These are phyloP conservation scores for Ophiosphaerella korrae DNA, from an alignment of 2,329 filamentous ascomycete species.

Conservation along the genomic window DNA sequence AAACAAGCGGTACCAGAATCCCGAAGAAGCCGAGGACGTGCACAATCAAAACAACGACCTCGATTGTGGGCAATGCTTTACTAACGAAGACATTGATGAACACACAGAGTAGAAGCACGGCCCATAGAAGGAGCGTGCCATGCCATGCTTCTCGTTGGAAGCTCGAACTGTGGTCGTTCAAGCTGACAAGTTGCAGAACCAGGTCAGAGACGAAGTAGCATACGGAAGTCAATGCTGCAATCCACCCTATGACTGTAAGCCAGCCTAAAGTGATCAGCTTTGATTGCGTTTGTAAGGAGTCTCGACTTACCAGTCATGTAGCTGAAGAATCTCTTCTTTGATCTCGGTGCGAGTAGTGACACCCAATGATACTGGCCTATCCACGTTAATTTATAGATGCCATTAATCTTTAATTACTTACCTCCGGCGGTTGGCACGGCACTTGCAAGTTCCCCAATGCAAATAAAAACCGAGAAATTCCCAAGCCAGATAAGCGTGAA, in stretches of 20 bases:
- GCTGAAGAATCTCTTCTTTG: constrained; percentile 51
- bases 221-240: constrained; percentile 45
- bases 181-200: constrained; percentile 37
- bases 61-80: constrained; percentile 54
- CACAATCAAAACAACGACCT: constrained; percentile 55
- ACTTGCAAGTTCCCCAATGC: constrained; percentile 46
- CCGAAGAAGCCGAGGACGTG: constrained; percentile 61
- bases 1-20: constrained; percentile 52
- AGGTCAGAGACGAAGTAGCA: constrained; percentile 44
- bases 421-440: constrained; percentile 46
- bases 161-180: constrained; percentile 47
- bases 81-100: constrained; percentile 56
- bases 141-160: constrained; percentile 55
- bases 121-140: constrained; percentile 56
- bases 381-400: no score
- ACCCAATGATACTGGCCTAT: constrained; percentile 49
- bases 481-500: constrained; percentile 46
- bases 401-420: no score
- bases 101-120: constrained; percentile 48
- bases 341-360: constrained; percentile 50
- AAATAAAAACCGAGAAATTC: constrained; percentile 45
- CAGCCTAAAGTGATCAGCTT: constrained; percentile 43
- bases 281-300: background rate
- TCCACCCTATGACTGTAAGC: constrained; percentile 53
- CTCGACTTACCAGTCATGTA: constrained; percentile 47